Conservation (phyloP, 768 basidiomycete species). For the Lactarius sp. region DNA sequence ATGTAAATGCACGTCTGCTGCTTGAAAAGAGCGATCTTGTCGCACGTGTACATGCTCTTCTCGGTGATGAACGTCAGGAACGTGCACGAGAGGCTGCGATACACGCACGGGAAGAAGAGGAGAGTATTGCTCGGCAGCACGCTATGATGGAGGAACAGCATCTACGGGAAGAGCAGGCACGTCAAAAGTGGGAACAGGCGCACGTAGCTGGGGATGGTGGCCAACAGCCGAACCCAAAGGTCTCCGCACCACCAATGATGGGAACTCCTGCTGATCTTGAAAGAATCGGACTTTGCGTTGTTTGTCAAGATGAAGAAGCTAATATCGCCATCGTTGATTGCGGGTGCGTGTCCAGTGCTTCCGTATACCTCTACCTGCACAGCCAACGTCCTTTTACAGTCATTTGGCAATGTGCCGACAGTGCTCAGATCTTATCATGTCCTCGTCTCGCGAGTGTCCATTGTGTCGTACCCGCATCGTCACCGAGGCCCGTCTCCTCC, state of each 20-base stretch:
- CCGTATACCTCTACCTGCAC: neutral
- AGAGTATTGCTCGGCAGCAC: conserved; percentile 17
- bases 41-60: conserved; percentile 53
- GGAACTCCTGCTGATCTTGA: conserved; percentile 40
- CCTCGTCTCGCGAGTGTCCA: conserved; percentile 80
- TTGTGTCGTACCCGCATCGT: conserved; percentile 86
- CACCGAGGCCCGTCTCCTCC: conserved; percentile 71
- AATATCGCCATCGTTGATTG: conserved; percentile 93
- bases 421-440: conserved; percentile 77
- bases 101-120: conserved; percentile 33
- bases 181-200: conserved; percentile 23
- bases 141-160: conserved; percentile 29
- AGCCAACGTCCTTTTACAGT: conserved; percentile 35
- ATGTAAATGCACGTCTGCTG: conserved; percentile 57
- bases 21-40: conserved; percentile 90
- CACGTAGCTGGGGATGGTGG: neutral
- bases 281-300: conserved; percentile 76
- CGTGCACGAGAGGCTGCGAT: conserved; percentile 44
- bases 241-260: conserved; percentile 29
- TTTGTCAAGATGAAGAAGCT: conserved; percentile 93
- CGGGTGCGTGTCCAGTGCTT: conserved; percentile 53
- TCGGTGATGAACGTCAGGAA: conserved; percentile 59
- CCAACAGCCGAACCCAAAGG: conserved; percentile 22
- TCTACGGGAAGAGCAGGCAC: conserved; percentile 30
- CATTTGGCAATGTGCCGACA: conserved; percentile 74